Conservation (phyloP, 2,329 filamentous ascomycete species). For the Xylaria sp. region DNA sequence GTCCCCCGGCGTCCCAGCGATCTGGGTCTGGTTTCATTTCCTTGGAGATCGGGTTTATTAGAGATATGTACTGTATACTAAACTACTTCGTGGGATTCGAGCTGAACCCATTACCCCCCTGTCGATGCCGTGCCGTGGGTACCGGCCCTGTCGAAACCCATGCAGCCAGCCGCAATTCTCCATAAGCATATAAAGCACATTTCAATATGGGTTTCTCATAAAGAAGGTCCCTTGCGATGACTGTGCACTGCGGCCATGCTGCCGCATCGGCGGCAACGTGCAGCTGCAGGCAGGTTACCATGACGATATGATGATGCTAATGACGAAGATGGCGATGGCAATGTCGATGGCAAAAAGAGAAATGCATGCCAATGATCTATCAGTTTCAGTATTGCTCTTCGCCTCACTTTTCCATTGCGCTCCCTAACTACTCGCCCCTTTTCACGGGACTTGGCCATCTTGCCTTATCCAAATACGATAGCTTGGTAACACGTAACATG, state of each 20-base stretch:
- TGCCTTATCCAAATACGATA: background rate
- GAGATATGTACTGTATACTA: slow-evolving; percentile 2
- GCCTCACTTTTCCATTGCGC: slow-evolving; percentile 22
- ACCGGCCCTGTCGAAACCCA: slow-evolving; percentile 16
- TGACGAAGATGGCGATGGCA: background rate
- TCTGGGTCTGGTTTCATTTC: slow-evolving; percentile 44
- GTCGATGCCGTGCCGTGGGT: slow-evolving; percentile 30
- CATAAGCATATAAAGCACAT: slow-evolving; percentile 9
- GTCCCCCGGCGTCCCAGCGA: slow-evolving; percentile 40
- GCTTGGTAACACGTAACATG: slow-evolving; percentile 15
- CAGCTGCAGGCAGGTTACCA: slow-evolving; percentile 22
- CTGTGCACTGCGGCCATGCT: slow-evolving; percentile 5
- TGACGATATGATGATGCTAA: slow-evolving; percentile 12
- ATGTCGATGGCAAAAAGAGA: background rate
- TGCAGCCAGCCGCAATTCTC: slow-evolving; percentile 31
- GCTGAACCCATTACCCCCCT: slow-evolving; percentile 32
- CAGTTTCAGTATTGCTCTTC: slow-evolving; percentile 2
- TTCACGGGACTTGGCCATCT: slow-evolving; percentile 2
- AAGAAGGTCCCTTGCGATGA: slow-evolving; percentile 17
- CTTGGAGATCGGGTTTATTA: slow-evolving; percentile 43
- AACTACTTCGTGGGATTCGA: slow-evolving; percentile 21
- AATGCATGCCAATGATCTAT: background rate
- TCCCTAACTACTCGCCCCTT: background rate
- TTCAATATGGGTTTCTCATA: slow-evolving; percentile 6
- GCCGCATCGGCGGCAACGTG: slow-evolving; percentile 20